Conservation (phyloP, 257 asterid genomes). For the Mitragyna speciosa region DNA sequence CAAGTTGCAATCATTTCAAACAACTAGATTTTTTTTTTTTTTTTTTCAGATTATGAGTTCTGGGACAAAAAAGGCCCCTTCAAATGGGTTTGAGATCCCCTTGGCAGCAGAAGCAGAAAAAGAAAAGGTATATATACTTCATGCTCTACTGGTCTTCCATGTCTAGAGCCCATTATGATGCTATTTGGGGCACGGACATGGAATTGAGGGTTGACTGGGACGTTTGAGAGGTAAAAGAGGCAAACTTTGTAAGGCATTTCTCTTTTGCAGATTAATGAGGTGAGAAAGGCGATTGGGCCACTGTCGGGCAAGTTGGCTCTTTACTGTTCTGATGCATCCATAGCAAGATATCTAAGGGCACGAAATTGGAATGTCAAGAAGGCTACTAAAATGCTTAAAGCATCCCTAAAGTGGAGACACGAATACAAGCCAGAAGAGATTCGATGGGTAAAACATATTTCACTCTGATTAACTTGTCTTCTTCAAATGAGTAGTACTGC, state of each 20-base stretch:
- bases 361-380: conserved; percentile 85
- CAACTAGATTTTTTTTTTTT: conserved; percentile 3
- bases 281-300: conserved; percentile 65
- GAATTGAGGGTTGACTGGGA: background rate
- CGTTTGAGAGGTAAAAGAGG: background rate
- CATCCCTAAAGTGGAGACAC: conserved; percentile 72
- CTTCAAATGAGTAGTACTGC: background rate
- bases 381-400: conserved; percentile 89
- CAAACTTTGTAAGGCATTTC: background rate
- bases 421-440: conserved; percentile 81
- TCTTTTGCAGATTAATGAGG: conserved; percentile 71
- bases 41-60: conserved; percentile 43
- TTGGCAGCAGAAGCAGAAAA: conserved; percentile 43
- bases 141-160: background rate
- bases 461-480: background rate
- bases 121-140: conserved; percentile 47
- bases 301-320: conserved; percentile 56
- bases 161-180: background rate
- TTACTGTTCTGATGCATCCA: conserved; percentile 67
- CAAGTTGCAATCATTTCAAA: conserved; percentile 2
- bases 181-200: background rate
- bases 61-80: conserved; percentile 26
- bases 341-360: conserved; percentile 75
- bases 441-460: conserved; percentile 58
- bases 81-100: conserved; percentile 48